phyloP scores from a whole-genome alignment of 2,329 filamentous ascomycete species.

The Chaetomiaceae sp. region DNA sequence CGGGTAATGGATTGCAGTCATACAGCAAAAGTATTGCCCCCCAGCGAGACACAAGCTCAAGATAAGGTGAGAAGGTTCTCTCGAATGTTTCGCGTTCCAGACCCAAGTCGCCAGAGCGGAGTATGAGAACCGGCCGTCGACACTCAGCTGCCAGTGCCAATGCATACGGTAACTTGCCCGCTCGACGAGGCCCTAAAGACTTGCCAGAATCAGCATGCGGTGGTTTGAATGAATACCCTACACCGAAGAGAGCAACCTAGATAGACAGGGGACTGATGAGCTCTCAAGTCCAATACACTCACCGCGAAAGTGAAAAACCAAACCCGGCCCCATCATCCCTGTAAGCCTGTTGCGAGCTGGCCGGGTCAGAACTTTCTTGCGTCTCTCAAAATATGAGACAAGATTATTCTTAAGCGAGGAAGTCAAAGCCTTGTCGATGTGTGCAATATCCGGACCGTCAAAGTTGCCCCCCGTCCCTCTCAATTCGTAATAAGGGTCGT shows the following conservation, averaged over 20 bases:
- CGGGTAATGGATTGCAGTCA: not conserved
- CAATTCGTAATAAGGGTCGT: not conserved
- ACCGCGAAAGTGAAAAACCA: conserved; percentile 1
- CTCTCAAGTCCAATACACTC: too few species aligned
- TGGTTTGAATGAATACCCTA: too few species aligned
- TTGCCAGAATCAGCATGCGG: not conserved
- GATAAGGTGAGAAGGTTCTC: not conserved
- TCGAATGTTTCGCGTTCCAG: not conserved
- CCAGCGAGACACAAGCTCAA: not conserved
- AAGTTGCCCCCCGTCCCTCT: not conserved
- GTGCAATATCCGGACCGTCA: too few species aligned
- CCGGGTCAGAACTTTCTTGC: not conserved
- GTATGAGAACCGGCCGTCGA: not conserved
- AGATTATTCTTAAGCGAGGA: not conserved
- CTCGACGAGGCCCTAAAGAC: not conserved
- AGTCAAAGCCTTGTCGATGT: too few species aligned
- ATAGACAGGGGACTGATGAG: too few species aligned
- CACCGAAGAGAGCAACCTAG: too few species aligned
- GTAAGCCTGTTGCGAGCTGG: fast-evolving
- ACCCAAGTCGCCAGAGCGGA: not conserved
- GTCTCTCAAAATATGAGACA: not conserved
- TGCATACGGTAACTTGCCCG: not conserved
- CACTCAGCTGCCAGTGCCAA: not conserved
- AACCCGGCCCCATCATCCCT: not conserved
- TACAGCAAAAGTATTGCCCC: not conserved